Percentiles rank a stretch among this genome's conserved stretches.
Evolutionary conservation across 768 basidiomycete genomes (phyloP).

Genomic region (Scleroderma bovista): DNA sequence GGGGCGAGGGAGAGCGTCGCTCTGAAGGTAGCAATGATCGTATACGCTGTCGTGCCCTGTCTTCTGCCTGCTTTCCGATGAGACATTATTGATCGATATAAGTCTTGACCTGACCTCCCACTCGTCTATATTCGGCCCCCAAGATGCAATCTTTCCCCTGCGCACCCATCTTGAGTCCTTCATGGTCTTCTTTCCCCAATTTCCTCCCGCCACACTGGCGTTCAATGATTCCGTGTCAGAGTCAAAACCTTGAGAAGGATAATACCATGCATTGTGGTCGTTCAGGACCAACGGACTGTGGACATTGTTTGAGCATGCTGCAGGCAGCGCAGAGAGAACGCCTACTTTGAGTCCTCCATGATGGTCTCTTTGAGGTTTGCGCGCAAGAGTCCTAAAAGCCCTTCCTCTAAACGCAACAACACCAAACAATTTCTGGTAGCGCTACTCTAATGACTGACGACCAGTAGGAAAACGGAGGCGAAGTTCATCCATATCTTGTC

Average conservation of each 20-base stretch:
- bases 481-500: no score
- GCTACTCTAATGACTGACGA: no score
- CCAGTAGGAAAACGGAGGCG: no score
- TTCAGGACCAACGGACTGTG: slow-evolving; percentile 46
- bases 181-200: slow-evolving; percentile 79
- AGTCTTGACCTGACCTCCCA: slow-evolving; percentile 59
- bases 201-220: slow-evolving; percentile 51
- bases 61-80: slow-evolving; percentile 54
- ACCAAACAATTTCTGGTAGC: no score
- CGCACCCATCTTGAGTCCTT: slow-evolving; percentile 80
- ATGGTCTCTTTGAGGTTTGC: background rate
- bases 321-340: background rate
- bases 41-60: slow-evolving; percentile 77
- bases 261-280: slow-evolving; percentile 79
- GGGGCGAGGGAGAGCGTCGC: slow-evolving; percentile 65
- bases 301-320: background rate
- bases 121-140: slow-evolving; percentile 81
- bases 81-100: slow-evolving; percentile 5
- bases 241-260: slow-evolving; percentile 70
- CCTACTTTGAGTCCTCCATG: slow-evolving; percentile 29
- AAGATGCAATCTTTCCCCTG: slow-evolving; percentile 73
- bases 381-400: background rate
- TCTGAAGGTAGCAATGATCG: slow-evolving; percentile 57
- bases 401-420: no score
- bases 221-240: slow-evolving; percentile 56